Base-by-base conservation (phyloP, 2,329 filamentous ascomycete species). In the Ceratocystis ficicola region DNA sequence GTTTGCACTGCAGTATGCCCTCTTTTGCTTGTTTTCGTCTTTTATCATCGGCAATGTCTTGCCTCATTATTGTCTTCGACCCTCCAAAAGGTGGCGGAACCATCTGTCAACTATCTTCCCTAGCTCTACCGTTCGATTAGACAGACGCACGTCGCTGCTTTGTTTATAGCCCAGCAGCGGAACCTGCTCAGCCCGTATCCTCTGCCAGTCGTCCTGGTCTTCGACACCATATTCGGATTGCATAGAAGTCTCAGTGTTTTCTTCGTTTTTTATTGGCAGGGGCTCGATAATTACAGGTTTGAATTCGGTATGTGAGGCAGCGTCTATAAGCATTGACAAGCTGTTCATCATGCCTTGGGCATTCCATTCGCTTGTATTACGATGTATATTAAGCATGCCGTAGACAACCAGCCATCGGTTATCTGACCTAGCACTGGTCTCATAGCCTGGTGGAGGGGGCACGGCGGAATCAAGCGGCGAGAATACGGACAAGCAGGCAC, bases 351-450 rank as follows among this genome's bases (percentile, higher is more conserved):
- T 73, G 0, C 88, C 89, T 74, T 91, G 88, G 0, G 85, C 87
- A 63, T 86, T 90, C 82, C 87, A 91, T 68, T 89, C 86, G 68
- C 84, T 84, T 0, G 86, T 88, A 65, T 83, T 79, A 28, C 82
- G 80, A 72, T 92, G 89, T 52, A 88, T 73, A 22, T 80, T 76
- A 17, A 91, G 71, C 52, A 88, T 79, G 63, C 86, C 85, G 70
- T 89, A 87, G 1, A 88, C 74, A 1, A 89, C 73, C 2, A 90
- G 75, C 25, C 79, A 73, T 0, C 81, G 79, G 68, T 32, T 12
- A 41, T 44, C 30, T 15, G 66, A 10, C 30, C 52, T 62, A 61
- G 68, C 5, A 41, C 17, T 22, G 48, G 1, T 70, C 55, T 32
- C 46, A 66, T 68, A 63, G 69, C 68, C 68, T 12, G 77, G 77